Evolutionary conservation across 2,329 filamentous ascomycete species (phyloP).

Genomic region (Malbranchea zuffiana): DNA sequence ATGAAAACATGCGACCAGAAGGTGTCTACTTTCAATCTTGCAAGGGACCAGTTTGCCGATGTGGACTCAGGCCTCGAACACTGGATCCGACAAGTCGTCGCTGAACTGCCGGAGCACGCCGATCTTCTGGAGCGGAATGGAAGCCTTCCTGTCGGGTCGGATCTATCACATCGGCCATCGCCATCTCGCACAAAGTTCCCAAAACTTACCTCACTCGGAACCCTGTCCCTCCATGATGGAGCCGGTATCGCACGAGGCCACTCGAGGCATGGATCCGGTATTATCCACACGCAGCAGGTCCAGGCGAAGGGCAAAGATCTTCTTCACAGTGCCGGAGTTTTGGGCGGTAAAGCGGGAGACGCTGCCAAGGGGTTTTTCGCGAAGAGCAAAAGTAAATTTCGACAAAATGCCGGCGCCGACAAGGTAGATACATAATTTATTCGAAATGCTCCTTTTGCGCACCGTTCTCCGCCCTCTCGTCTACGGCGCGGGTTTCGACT

Average conservation of each 20-base stretch:
- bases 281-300: constrained; percentile 50
- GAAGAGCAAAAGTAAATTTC: constrained; percentile 78
- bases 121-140: constrained; percentile 32
- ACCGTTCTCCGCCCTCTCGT: no score
- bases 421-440: constrained; percentile 72
- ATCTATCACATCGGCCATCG: constrained; percentile 19
- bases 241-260: constrained; percentile 26
- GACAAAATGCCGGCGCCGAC: constrained; percentile 52
- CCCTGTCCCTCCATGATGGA: constrained; percentile 22
- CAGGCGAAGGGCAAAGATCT: constrained; percentile 81
- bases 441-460: no score
- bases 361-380: constrained; percentile 84
- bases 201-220: constrained; percentile 29
- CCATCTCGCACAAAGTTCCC: constrained; percentile 31
- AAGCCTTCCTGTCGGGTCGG: constrained; percentile 21
- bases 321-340: constrained; percentile 65
- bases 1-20: constrained; percentile 56
- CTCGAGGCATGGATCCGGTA: constrained; percentile 27
- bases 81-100: constrained; percentile 45
- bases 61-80: constrained; percentile 63
- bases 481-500: background rate
- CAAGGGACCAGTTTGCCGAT: constrained; percentile 56
- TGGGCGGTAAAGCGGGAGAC: constrained; percentile 59
- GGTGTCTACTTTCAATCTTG: constrained; percentile 61
- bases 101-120: constrained; percentile 43